Percentiles rank a stretch among this genome's conserved stretches.
Evolutionary conservation across 1,284 basidiomycete species (phyloP).

Genomic region (Leccinum subfulvum): DNA sequence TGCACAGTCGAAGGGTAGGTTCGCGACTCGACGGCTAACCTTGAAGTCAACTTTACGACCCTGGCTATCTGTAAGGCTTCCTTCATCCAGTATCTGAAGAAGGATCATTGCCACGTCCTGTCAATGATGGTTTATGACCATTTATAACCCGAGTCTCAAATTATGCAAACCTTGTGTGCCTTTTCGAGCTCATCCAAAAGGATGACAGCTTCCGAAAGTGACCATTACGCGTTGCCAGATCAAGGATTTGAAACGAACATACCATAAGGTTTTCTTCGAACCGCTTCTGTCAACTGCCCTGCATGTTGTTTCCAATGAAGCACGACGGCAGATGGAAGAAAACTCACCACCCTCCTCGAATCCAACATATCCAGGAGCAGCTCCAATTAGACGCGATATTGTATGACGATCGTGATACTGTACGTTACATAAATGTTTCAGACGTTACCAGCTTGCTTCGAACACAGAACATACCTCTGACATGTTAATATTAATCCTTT

Average conservation of each 20-base stretch:
- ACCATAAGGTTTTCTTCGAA: slow-evolving; percentile 82
- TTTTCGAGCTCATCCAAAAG: slow-evolving; percentile 90
- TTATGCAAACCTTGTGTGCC: slow-evolving; percentile 66
- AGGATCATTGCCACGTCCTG: slow-evolving; percentile 88
- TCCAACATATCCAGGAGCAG: slow-evolving; percentile 91
- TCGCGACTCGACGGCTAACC: slow-evolving; percentile 35
- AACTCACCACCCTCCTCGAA: slow-evolving; percentile 81
- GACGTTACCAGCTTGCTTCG: not conserved
- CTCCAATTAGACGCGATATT: slow-evolving; percentile 86
- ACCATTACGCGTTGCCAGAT: not conserved
- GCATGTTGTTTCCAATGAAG: not conserved
- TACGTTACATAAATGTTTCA: not conserved
- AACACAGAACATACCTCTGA: slow-evolving; percentile 51
- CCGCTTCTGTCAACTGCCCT: slow-evolving; percentile 86
- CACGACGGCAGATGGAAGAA: not conserved
- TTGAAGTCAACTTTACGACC: slow-evolving; percentile 80
- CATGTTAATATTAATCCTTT: slow-evolving; percentile 88
- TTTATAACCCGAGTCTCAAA: not conserved
- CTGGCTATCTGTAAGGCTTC: slow-evolving; percentile 83
- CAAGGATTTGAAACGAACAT: slow-evolving; percentile 18
- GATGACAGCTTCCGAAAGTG: slow-evolving; percentile 56
- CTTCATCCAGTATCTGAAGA: slow-evolving; percentile 92
- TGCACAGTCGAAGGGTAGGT: not conserved
- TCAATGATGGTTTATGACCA: not conserved
- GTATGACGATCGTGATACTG: slow-evolving; percentile 88